Conservation (phyloP, 805 yeast species). For the Candida sithepensis region DNA sequence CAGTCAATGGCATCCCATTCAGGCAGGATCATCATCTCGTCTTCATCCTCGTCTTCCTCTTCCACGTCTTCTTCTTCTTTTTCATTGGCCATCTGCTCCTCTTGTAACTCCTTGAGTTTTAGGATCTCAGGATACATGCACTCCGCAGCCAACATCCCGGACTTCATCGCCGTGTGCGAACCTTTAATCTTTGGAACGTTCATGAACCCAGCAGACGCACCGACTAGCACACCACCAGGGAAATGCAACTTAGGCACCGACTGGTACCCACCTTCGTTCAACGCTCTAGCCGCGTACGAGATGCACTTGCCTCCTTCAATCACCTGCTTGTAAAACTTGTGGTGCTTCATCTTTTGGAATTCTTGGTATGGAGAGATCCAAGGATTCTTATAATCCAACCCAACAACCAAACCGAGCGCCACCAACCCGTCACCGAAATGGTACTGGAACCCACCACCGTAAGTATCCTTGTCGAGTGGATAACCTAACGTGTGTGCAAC, state of each 20-base stretch:
- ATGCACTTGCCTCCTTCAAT: constrained; percentile 89
- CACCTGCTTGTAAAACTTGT: constrained; percentile 73
- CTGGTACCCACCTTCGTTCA: constrained; percentile 96
- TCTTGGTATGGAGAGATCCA: constrained; percentile 94
- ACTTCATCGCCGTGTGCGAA: constrained; percentile 94
- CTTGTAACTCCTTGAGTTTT: constrained; percentile 39
- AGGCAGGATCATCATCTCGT: constrained; percentile 30
- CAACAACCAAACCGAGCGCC: constrained; percentile 90
- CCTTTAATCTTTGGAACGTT: constrained; percentile 98
- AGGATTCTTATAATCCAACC: constrained; percentile 92
- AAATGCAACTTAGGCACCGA: constrained; percentile 85
- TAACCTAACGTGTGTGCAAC: constrained; percentile 88
- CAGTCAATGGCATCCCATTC: constrained; percentile 47
- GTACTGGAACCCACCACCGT: constrained; percentile 97
- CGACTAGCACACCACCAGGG: constrained; percentile 96
- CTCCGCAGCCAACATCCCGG: constrained; percentile 95
- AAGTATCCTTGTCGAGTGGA: constrained; percentile 69
- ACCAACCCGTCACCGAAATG: constrained; percentile 94
- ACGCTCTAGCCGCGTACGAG: constrained; percentile 92
- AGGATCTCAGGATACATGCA: constrained; percentile 52
- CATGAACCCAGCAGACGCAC: constrained; percentile 95
- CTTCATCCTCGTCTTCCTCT: constrained; percentile 41
- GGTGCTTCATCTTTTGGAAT: constrained; percentile 90
- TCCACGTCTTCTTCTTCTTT: constrained; percentile 38
- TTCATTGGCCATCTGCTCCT: constrained; percentile 37